Evolutionary conservation across 73 alveolate species (phyloP), one percentile per base, ranked within the genome.

Genomic region (Tetrahymena thermophila): DNA sequence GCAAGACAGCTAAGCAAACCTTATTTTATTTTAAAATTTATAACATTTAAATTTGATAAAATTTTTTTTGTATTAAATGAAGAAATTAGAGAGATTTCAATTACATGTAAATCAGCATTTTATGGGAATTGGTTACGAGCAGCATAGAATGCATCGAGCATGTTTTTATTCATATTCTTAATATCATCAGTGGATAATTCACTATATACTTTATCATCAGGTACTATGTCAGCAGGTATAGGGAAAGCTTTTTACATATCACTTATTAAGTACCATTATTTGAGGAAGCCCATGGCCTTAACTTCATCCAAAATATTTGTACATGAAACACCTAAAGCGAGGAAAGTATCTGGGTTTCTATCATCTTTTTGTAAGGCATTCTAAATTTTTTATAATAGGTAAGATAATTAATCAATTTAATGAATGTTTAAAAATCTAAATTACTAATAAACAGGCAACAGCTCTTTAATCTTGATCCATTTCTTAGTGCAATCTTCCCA

Each of bases 301-400:
- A 93, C 94, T 58, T 97, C 97, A 40, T 98, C 98, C 15, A 98
- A 95, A 84, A 96, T 99, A 94, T 98, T 98, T 43, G 99, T 97
- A 93, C 99, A 97, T 10, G 99, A 96, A 17, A 97, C 96, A n/a
- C 99, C 99, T 28, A 98, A 96, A 21, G 98, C 96, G 28, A 97
- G 93, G 31, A 97, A 96, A 16, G 99, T 95, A 57, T 98, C 99
- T 71, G 97, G 96, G 84, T 98, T 98, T 85, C 94, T 96, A 19
- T 99, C 99, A 85, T 97, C 99, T 31, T 94, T 43, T 93, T 97
- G 96, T 40, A 96, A 40, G 23, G 97, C 98, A 85, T 93, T 96
- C 84, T 85, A 38, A 44, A 94, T 42, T n/a, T 97, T 96, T 14
- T n/a, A n/a, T n/a, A n/a, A n/a, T n/a, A n/a, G n/a, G n/a, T n/a